Evolutionary conservation across 164 flowering plant species (phyloP).

Genomic region (Liquidambar formosana): DNA sequence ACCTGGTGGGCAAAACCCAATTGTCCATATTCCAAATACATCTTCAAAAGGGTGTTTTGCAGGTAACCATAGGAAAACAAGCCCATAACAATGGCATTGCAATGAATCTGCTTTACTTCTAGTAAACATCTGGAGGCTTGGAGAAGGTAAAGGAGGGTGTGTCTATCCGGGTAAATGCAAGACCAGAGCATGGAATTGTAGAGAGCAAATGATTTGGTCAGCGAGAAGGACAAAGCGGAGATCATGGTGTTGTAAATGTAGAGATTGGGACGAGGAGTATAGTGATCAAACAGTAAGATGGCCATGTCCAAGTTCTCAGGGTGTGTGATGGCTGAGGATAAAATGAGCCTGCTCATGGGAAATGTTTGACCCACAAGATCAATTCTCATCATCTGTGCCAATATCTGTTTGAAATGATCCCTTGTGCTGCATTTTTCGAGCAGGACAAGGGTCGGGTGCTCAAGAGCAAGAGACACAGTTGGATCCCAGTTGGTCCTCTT

Average conservation of each 20-base stretch:
- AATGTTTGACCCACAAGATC: conserved; percentile 41
- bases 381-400: conserved; percentile 51
- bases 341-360: conserved; percentile 66
- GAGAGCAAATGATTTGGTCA: conserved; percentile 23
- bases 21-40: conserved; percentile 37
- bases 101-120: conserved; percentile 27
- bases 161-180: conserved; percentile 21
- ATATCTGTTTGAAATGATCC: conserved; percentile 48
- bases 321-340: conserved; percentile 43
- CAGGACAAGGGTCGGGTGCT: conserved; percentile 52
- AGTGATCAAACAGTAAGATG: conserved; percentile 42
- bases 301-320: conserved; percentile 57
- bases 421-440: conserved; percentile 55
- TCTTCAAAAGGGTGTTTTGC: conserved; percentile 49
- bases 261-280: conserved; percentile 48
- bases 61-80: conserved; percentile 19
- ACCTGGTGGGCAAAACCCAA: conserved; percentile 35
- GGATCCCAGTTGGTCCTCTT: conserved; percentile 49
- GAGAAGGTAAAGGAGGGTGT: conserved; percentile 23
- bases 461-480: conserved; percentile 40
- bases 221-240: conserved; percentile 39
- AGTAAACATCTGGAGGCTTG: conserved; percentile 9
- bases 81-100: conserved; percentile 29
- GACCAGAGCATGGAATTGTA: conserved; percentile 33
- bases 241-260: conserved; percentile 56